These are phyloP conservation scores for Sungouiella thailandica DNA, from an alignment of 805 yeast genomes.

Conservation along the genomic window DNA sequence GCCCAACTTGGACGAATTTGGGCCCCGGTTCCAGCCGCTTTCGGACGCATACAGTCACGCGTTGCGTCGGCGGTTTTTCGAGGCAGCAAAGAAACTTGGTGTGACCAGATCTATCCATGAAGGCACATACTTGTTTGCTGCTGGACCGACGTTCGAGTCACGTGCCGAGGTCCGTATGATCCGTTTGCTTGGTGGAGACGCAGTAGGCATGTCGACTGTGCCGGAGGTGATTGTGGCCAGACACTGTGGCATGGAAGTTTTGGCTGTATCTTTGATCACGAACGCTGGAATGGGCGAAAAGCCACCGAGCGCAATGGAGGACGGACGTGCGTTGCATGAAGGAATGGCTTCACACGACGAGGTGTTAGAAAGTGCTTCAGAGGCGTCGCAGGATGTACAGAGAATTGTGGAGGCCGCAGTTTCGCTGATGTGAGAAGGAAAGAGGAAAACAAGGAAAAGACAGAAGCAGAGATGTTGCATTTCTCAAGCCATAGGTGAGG, in stretches of 20 bases:
- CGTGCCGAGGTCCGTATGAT: slow-evolving; percentile 87
- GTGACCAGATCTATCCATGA: slow-evolving; percentile 69
- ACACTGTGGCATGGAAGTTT: slow-evolving; percentile 75
- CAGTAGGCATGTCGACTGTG: slow-evolving; percentile 97
- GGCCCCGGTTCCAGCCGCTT: slow-evolving; percentile 83
- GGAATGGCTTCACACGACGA: slow-evolving; percentile 93
- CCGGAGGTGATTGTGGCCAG: slow-evolving; percentile 94
- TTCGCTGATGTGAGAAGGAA: slow-evolving; percentile 35
- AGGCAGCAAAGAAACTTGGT: slow-evolving; percentile 42
- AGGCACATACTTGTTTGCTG: slow-evolving; percentile 78
- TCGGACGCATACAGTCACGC: slow-evolving; percentile 85
- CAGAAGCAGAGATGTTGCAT: too few species aligned
- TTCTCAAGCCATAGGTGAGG: too few species aligned
- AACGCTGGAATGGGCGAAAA: slow-evolving; percentile 70
- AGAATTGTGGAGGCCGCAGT: slow-evolving; percentile 59
- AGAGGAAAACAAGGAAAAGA: too few species aligned
- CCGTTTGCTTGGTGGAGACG: slow-evolving; percentile 74
- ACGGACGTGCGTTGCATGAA: slow-evolving; percentile 48
- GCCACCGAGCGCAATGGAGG: slow-evolving; percentile 62
- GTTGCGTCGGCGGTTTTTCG: slow-evolving; percentile 58
- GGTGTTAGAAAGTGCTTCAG: slow-evolving; percentile 75
- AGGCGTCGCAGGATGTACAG: slow-evolving; percentile 80
- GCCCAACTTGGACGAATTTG: slow-evolving; percentile 71
- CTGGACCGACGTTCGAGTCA: slow-evolving; percentile 93
- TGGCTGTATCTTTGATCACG: slow-evolving; percentile 84